These are phyloP conservation scores for Pichia sp. DNA, from an alignment of 1,139 yeast species.

Conservation along the genomic window DNA sequence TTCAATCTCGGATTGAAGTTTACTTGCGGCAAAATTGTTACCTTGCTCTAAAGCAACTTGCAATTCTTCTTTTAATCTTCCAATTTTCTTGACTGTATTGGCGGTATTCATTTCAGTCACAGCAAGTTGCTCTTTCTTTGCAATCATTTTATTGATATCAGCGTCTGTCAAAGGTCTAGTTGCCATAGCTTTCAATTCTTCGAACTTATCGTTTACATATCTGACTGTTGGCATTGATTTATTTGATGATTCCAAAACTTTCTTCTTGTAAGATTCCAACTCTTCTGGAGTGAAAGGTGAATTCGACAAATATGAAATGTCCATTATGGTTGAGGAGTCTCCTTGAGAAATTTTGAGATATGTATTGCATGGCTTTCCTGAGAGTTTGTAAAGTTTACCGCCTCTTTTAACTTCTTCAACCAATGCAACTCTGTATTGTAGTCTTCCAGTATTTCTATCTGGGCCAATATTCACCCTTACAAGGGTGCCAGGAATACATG, in stretches of 20 bases:
- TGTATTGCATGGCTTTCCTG: constrained; percentile 49
- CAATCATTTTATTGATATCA: constrained; percentile 75
- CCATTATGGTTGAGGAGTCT: constrained; percentile 63
- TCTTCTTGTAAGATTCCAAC: constrained; percentile 58
- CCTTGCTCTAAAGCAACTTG: constrained; percentile 68
- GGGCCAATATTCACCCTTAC: constrained; percentile 77
- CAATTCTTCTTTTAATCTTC: constrained; percentile 65
- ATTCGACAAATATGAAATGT: constrained; percentile 75
- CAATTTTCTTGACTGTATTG: constrained; percentile 71
- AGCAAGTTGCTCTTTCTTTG: constrained; percentile 51
- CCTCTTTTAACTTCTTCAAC: constrained; percentile 47
- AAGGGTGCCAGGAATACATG: constrained; percentile 61
- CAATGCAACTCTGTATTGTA: constrained; percentile 79
- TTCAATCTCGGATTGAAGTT: constrained; percentile 47
- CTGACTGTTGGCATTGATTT: constrained; percentile 57
- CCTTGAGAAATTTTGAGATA: constrained; percentile 64
- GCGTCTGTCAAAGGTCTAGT: constrained; percentile 62
- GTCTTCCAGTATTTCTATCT: constrained; percentile 52
- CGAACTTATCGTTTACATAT: constrained; percentile 58
- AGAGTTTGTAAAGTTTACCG: constrained; percentile 50
- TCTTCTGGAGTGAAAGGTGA: constrained; percentile 62
- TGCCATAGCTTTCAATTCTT: constrained; percentile 54
- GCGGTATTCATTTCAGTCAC: constrained; percentile 51
- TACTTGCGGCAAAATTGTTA: constrained; percentile 44
- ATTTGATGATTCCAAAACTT: constrained; percentile 49